These are phyloP conservation scores for Pseudozyma flocculosa DNA, from an alignment of 1,284 basidiomycete genomes.

Conservation along the genomic window DNA sequence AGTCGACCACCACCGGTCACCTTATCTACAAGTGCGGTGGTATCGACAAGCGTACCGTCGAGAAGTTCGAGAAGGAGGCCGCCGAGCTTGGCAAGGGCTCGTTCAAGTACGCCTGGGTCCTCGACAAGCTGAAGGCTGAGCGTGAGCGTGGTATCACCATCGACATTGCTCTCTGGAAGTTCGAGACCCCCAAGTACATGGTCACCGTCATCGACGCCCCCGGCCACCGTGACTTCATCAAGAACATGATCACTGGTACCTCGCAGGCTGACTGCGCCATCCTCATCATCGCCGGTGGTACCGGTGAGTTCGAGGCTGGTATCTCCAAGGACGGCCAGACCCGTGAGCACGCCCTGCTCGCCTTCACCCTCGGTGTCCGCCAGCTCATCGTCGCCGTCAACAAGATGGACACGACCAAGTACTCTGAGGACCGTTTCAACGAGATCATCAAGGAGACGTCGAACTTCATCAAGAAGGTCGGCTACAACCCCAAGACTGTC, in stretches of 20 bases:
- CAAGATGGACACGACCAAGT: constrained; percentile 99
- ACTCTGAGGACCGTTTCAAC: constrained; percentile 99
- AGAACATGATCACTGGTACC: constrained; percentile 77
- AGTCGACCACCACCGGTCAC: constrained; percentile 99
- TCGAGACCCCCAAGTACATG: constrained; percentile 60
- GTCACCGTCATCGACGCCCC: constrained; percentile 91
- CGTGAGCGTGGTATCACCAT: constrained; percentile 99
- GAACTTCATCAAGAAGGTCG: constrained; percentile 99
- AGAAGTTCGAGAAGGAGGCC: constrained; percentile 99
- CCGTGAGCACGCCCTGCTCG: constrained; percentile 98
- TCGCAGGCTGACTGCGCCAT: constrained; percentile 99
- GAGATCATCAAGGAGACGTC: constrained; percentile 99
- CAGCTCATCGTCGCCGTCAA: constrained; percentile 99
- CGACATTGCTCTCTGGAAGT: constrained; percentile 76
- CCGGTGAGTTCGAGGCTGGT: constrained; percentile 99
- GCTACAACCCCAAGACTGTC: constrained; percentile 98
- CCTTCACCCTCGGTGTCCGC: constrained; percentile 99
- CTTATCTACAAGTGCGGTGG: constrained; percentile 99
- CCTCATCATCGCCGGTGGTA: constrained; percentile 98
- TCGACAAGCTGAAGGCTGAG: constrained; percentile 99
- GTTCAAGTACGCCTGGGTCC: constrained; percentile 97
- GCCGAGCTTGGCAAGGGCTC: constrained; percentile 99
- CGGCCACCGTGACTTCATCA: constrained; percentile 99
- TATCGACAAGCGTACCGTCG: constrained; percentile 99
- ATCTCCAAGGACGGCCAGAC: constrained; percentile 99